Evolutionary conservation across 176 grass and related monocot genomes (phyloP), one percentile per base, ranked within the genome.

Genomic region (Oryza longistaminata): DNA sequence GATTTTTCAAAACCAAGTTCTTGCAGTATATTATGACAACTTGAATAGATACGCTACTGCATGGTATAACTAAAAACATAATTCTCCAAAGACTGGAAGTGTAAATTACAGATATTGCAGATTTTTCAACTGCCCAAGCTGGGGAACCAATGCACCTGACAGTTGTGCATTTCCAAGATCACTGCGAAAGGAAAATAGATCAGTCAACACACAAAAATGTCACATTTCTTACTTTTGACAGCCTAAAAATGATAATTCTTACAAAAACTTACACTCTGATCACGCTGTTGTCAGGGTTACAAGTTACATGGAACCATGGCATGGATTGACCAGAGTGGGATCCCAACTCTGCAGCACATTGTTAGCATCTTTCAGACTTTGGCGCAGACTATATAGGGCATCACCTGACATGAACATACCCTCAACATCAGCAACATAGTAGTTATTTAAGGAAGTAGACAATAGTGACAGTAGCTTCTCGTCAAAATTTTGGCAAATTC

Each of bases 301-400:
- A 96, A 39, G 94, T 96, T 75, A 96, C 91, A 87, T 96, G 94
- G 78, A 96, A 96, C 94, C 91, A 96, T 80, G 94, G 78, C 94
- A 96, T 15, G 91, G 91, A 86, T 96, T 96, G 77, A 96, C 94
- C 37, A 96, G 84, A 48, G 94, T 91, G 46, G 91, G 60, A 87
- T 93, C 94, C 94, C 94, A 96, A 87, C 91, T 96, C 77, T 96
- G 91, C 29, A 96, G 78, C 55, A 96, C 94, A 72, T 82, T 96
- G 65, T 79, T 85, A 44, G 78, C 37, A 89, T 96, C 94, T 70
- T 85, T 96, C 55, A 96, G 88, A 35, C 76, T 96, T 80, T 77
- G 87, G 4, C 85, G 89, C 37, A 96, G 76, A 61, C 77, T 90
- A 72, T 65, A 88, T 71, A 96, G 88, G 70, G 94, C 94, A 93